Percentiles rank a stretch among this genome's conserved stretches.
Evolutionary conservation across 192 early-diverging fungal species (phyloP).

Genomic region (Mortierella claussenii): DNA sequence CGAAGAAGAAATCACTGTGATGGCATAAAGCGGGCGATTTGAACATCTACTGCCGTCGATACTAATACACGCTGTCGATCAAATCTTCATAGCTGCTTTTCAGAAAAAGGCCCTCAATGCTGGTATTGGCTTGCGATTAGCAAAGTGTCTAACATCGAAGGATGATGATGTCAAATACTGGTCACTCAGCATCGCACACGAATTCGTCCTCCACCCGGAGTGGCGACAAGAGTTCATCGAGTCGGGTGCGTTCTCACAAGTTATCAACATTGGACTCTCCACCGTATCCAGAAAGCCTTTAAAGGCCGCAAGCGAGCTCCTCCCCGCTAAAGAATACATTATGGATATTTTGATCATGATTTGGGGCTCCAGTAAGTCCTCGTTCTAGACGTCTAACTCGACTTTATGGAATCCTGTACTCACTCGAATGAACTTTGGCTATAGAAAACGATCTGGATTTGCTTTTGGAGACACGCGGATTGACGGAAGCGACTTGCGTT

Average conservation of each 20-base stretch:
- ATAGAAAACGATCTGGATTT: constrained; percentile 13
- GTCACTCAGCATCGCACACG: constrained; percentile 65
- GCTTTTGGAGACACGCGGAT: constrained; percentile 7
- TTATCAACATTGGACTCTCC: constrained; percentile 37
- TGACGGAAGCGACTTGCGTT: constrained; percentile 28
- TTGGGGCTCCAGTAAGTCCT: constrained; percentile 43
- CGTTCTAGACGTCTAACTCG: neutral
- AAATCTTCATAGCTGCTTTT: constrained; percentile 55
- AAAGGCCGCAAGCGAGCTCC: constrained; percentile 22
- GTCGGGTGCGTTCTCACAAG: constrained; percentile 33
- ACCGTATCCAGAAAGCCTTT: constrained; percentile 30
- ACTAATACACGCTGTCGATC: no score
- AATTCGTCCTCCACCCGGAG: constrained; percentile 38
- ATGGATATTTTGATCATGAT: constrained; percentile 40
- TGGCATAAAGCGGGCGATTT: no score
- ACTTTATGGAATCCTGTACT: no score
- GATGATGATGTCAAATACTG: constrained; percentile 83
- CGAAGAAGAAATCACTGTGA: no score
- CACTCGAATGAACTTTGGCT: no score
- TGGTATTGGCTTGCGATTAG: constrained; percentile 69
- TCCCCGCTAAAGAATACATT: constrained; percentile 28
- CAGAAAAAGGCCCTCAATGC: constrained; percentile 69
- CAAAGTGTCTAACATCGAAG: constrained; percentile 67
- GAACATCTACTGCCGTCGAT: no score
- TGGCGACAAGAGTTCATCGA: constrained; percentile 46